Conservation (phyloP, 2,329 filamentous ascomycete genomes). For the Trichocomaceae sp. region DNA sequence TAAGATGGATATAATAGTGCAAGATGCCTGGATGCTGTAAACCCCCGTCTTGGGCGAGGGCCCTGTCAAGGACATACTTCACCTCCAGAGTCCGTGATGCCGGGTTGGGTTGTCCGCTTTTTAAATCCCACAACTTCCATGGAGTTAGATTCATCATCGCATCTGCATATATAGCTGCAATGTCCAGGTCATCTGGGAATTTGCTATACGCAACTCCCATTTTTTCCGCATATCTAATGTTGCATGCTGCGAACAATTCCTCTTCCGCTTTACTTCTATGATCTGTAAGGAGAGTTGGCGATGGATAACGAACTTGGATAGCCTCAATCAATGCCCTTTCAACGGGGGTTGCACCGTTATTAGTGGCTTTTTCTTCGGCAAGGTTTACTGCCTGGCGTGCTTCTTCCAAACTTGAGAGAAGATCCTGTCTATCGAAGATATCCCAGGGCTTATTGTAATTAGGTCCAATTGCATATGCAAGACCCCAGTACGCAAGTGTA, state of each 20-base stretch:
- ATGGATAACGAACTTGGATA: constrained; percentile 4
- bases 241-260: constrained; percentile 2
- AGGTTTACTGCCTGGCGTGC: background rate
- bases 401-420: background rate
- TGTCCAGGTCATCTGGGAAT: constrained; percentile 54
- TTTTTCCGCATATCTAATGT: constrained; percentile 49
- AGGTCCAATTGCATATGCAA: constrained; percentile 45
- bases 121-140: constrained; percentile 59
- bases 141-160: constrained; percentile 60
- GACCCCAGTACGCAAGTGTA: constrained; percentile 45
- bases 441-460: constrained; percentile 52
- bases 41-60: constrained; percentile 21
- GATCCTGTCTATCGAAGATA: constrained; percentile 31
- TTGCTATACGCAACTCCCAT: constrained; percentile 51
- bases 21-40: constrained; percentile 61
- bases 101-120: constrained; percentile 50
- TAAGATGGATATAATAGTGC: constrained; percentile 70
- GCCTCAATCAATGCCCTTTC: constrained; percentile 8
- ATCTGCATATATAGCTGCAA: constrained; percentile 59
- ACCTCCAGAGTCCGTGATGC: constrained; percentile 53
- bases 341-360: background rate
- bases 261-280: background rate
- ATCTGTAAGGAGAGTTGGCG: background rate
- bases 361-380: background rate
- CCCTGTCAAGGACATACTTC: constrained; percentile 51